Base-by-base conservation (phyloP, 2,329 filamentous ascomycete species). In the Sporothrix phasma region DNA sequence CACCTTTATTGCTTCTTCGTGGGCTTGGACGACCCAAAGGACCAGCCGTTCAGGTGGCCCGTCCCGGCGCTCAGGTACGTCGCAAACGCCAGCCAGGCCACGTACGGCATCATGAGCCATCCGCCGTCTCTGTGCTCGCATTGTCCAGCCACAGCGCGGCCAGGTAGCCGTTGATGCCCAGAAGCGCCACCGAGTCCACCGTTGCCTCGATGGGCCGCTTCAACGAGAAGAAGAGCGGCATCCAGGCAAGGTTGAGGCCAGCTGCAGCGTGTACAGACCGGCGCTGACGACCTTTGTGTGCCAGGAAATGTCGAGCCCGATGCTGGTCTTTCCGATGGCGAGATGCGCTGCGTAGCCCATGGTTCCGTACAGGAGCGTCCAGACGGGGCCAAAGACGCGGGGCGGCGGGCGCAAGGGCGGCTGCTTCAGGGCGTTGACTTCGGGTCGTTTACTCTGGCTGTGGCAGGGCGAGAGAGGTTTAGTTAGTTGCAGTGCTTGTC, bases 291-390 rank as follows among this genome's bases (percentile, higher is more conserved):
- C 83, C 61, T 88, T 85, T 62, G 84, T 76, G 41, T 78, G 75
- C 56, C 84, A 80, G n/a, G 82, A 41, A 80, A 66, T 78, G 43
- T 81, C 74, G 45, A 80, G 72, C n/a, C 85, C 84, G 6, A 80
- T 79, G 60, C 86, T 81, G 54, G 87, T 87, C 11, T 77, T 78
- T 22, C 76, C 82, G 72, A 89, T 86, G 63, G 89, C 90, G 53
- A 90, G 88, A 76, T 96, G 87, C 41, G 91, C 87, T 24, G 90
- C 88, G 75, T 94, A 97, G 65, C 93, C 93, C 90, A 96, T 97
- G 22, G 89, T 74, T 1, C 82, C 84, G 71, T 88, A 88, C n/a
- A 88, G 80, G 39, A 81, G 64, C 3, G 84, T 88, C 86, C 86
- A 88, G 26, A 82, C 82, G 2, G 86, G 86, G 1, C 83, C 85